Evolutionary conservation across 2,329 filamentous ascomycete genomes (phyloP), one percentile per base, ranked within the genome.

Genomic region (Torrubiella hemipterigena): DNA sequence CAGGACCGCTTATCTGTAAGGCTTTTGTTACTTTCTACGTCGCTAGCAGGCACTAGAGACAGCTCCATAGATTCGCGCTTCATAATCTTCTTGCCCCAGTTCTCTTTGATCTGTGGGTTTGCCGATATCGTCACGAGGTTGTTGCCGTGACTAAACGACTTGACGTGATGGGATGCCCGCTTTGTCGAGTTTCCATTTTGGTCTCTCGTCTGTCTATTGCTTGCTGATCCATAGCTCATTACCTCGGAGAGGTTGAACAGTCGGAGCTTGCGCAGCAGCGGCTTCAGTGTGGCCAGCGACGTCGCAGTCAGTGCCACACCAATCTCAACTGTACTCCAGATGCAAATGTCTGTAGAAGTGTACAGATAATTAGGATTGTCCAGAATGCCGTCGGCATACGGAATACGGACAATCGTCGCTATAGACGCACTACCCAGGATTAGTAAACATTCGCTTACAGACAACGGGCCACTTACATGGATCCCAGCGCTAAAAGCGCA

Each of bases 321-420:
- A 19, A 54, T 55, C 37, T 62, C 58, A n/a, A 56, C 48, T 28
- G 59, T 58, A 4, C 54, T 59, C 59, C 59, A 63, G 34, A 61
- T 60, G 5, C 55, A 51, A 6, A 61, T 42, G 38, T 58, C 58
- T 12, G 56, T 54, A 34, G 57, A 58, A 33, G 54, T 50, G 47
- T 55, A 60, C 2, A 58, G 44, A 29, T 52, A 54, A 33, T 63
- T 58, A 8, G 37, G 36, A 17, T 50, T 51, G n/a, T 48, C 39
- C 3, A 46, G 44, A 5, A 63, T 46, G 20, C 48, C 38, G 34
- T 48, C 46, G n/a, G 61, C 52, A 39, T 61, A 63, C 6, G 55
- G 51, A 19, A 63, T 54, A 11, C 59, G 56, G 17, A 61, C 51
- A 27, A 63, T 52, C 5, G 58, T 61, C 12, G 58, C 59, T 11